These are phyloP conservation scores for Cryptosporidium tyzzeri DNA, from an alignment of 169 alveolate species.

Conservation along the genomic window DNA sequence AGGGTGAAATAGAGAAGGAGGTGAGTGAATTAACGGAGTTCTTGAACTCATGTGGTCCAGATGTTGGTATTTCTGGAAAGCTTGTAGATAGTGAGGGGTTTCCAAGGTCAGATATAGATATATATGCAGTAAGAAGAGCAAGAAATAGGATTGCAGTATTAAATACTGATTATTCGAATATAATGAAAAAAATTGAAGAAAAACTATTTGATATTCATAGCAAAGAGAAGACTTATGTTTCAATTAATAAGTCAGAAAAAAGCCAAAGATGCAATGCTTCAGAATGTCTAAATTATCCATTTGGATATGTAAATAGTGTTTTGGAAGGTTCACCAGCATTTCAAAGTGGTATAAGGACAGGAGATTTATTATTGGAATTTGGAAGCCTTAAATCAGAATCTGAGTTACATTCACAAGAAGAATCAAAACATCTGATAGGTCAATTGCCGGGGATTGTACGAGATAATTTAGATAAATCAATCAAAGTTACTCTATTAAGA, in stretches of 20 bases:
- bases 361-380: conserved; percentile 45
- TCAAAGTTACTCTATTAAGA: conserved; percentile 38
- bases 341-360: conserved; percentile 52
- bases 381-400: conserved; percentile 19
- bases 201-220: conserved; percentile 48
- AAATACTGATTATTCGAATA: conserved; percentile 44
- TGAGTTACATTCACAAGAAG: conserved; percentile 34
- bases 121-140: conserved; percentile 64
- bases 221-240: conserved; percentile 31
- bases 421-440: conserved; percentile 6
- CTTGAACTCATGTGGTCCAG: conserved; percentile 63
- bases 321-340: conserved; percentile 62
- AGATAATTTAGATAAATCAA: not conserved
- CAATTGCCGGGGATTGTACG: not conserved
- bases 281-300: conserved; percentile 8
- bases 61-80: conserved; percentile 48
- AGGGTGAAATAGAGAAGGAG: conserved; percentile 49
- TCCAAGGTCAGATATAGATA: conserved; percentile 71
- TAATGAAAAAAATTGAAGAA: conserved; percentile 57
- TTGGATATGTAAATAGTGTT: conserved; percentile 38
- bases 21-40: conserved; percentile 42
- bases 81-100: conserved; percentile 72
- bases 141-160: conserved; percentile 63
- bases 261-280: not conserved
- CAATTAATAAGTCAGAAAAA: not conserved